A percentile compares a stretch with the other conserved stretches of the same genome.
Evolutionary conservation across 129 eudicot genomes (phyloP).

Genomic region (Helichrysum umbraculigerum): DNA sequence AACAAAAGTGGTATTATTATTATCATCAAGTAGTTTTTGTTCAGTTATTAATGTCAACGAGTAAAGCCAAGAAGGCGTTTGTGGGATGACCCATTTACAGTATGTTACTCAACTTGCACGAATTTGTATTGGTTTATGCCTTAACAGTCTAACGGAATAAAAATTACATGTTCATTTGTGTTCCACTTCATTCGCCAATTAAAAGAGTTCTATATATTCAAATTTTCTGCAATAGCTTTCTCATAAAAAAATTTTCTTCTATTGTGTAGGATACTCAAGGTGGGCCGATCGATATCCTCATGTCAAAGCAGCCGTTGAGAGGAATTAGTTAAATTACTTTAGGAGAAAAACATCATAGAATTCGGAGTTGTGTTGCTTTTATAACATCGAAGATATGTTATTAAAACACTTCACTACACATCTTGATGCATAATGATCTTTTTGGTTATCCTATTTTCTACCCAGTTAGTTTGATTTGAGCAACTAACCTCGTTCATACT

Average conservation of each 20-base stretch:
- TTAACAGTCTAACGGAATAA: too few species aligned
- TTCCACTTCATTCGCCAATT: not conserved
- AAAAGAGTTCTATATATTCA: not conserved
- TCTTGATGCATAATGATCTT: not conserved
- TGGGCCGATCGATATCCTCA: slow-evolving; percentile 75
- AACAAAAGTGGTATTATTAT: not conserved
- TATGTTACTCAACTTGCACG: not conserved
- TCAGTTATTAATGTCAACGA: too few species aligned
- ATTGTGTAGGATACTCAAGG: slow-evolving; percentile 61
- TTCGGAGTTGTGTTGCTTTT: not conserved
- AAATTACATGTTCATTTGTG: not conserved
- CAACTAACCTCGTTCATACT: not conserved
- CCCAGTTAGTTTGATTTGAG: not conserved
- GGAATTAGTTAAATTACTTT: slow-evolving; percentile 12
- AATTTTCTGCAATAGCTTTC: not conserved
- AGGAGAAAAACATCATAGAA: not conserved
- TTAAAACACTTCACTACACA: not conserved
- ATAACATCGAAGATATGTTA: slow-evolving; percentile 7
- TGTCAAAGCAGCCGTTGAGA: slow-evolving; percentile 55
- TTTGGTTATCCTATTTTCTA: not conserved
- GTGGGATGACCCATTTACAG: too few species aligned
- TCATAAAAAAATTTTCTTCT: not conserved
- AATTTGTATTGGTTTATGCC: too few species aligned
- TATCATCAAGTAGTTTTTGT: too few species aligned
- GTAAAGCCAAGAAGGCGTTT: too few species aligned